Evolutionary conservation across 306 rosid genomes (phyloP).

Genomic region (Quercus parvula): DNA sequence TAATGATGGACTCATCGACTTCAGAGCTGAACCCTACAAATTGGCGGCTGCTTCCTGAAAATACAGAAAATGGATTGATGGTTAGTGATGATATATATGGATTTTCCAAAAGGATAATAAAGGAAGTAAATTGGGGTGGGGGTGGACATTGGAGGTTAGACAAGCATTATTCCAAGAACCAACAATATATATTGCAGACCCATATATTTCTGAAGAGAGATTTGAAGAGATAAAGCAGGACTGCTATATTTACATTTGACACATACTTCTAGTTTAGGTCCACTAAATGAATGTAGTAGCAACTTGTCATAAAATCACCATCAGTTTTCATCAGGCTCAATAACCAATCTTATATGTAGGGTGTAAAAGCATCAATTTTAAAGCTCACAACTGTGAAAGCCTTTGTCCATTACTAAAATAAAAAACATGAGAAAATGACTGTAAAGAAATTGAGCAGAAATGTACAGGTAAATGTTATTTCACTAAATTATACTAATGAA

Average conservation of each 20-base stretch:
- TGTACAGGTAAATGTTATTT: background rate
- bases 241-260: background rate
- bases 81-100: constrained; percentile 3
- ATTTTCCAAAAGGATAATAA: background rate
- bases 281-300: background rate
- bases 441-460: background rate
- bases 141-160: too few relatives aligned
- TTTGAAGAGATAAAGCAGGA: background rate
- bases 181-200: background rate
- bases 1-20: constrained; percentile 56
- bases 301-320: background rate
- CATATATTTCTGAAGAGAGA: background rate
- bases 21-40: constrained; percentile 78
- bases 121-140: background rate
- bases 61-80: background rate
- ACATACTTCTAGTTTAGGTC: background rate
- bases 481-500: background rate
- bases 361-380: background rate
- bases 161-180: background rate
- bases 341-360: background rate
- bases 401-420: background rate
- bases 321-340: background rate
- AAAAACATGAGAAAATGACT: background rate
- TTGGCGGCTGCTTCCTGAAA: constrained; percentile 87
- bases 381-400: background rate